phyloP scores from a whole-genome alignment of 441 rosid species.

The Manihot esculenta region DNA sequence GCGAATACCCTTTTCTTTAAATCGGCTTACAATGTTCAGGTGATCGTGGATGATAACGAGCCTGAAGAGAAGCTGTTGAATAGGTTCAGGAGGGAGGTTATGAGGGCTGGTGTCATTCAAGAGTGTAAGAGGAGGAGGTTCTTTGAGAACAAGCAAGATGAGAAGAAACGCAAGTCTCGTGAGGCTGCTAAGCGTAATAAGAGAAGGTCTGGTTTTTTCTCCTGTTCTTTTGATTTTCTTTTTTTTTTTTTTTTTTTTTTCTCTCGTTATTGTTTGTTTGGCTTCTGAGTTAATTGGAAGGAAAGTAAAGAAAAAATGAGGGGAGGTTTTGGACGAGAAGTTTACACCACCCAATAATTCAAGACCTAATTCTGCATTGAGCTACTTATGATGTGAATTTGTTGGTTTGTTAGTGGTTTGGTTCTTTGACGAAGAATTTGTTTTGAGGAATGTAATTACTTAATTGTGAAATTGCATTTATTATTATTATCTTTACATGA shows the following conservation, averaged over 20 bases:
- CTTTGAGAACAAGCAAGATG: slow-evolving; percentile 73
- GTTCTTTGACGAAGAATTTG: not conserved
- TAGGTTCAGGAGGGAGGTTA: slow-evolving; percentile 81
- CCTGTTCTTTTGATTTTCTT: not conserved
- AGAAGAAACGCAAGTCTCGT: slow-evolving; percentile 76
- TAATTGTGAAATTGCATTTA: no score
- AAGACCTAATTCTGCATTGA: not conserved
- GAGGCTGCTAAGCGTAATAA: slow-evolving; percentile 87
- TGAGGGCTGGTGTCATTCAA: slow-evolving; percentile 81
- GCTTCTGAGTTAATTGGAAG: slow-evolving; percentile 6
- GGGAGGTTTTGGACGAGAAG: not conserved
- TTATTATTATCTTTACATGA: not conserved
- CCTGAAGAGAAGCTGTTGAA: slow-evolving; percentile 74
- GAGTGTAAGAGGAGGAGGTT: slow-evolving; percentile 71
- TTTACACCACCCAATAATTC: not conserved
- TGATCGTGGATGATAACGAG: slow-evolving; percentile 73
- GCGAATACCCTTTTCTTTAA: slow-evolving; percentile 66
- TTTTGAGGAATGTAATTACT: not conserved
- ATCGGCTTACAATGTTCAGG: slow-evolving; percentile 78
- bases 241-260: not conserved
- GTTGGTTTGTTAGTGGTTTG: not conserved
- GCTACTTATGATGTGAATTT: not conserved
- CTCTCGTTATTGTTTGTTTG: not conserved
- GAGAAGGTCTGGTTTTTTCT: slow-evolving; percentile 40
- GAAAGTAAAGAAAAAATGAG: not conserved